Conservation (phyloP, 2,329 filamentous ascomycete genomes). For the Venturia aucupariae region DNA sequence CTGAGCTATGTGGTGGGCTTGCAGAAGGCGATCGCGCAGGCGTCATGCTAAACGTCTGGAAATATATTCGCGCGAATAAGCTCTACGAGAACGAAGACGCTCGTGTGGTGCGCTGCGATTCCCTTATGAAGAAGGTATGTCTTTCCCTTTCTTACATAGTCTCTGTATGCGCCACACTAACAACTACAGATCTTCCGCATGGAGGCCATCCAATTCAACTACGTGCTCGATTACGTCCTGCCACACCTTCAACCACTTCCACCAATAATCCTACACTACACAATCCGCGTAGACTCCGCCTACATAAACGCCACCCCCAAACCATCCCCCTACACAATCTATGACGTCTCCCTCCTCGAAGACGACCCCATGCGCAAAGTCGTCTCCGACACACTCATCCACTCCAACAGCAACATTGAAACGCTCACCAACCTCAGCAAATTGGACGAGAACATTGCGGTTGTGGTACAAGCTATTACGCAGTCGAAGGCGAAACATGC, state of each 20-base stretch:
- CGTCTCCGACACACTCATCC: slow-evolving; percentile 56
- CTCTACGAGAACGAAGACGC: slow-evolving; percentile 94
- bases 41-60: slow-evolving; percentile 86
- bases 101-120: slow-evolving; percentile 83
- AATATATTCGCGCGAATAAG: slow-evolving; percentile 79
- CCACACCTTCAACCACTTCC: slow-evolving; percentile 70
- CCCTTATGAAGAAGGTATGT: slow-evolving; percentile 64
- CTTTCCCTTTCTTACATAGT: background rate
- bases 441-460: slow-evolving; percentile 78
- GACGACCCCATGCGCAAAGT: slow-evolving; percentile 70
- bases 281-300: slow-evolving; percentile 72
- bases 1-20: slow-evolving; percentile 9
- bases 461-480: slow-evolving; percentile 71
- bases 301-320: slow-evolving; percentile 42
- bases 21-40: slow-evolving; percentile 71
- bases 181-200: slow-evolving; percentile 56
- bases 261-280: slow-evolving; percentile 79
- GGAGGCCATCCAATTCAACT: slow-evolving; percentile 76
- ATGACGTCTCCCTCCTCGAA: slow-evolving; percentile 77
- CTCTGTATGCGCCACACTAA: slow-evolving; percentile 5
- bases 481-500: slow-evolving; percentile 83
- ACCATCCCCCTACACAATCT: slow-evolving; percentile 63
- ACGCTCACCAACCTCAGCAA: slow-evolving; percentile 39
- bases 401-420: slow-evolving; percentile 33
- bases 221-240: slow-evolving; percentile 70